Conservation (phyloP, 1,284 basidiomycete species). For the Fomes fomentarius region DNA sequence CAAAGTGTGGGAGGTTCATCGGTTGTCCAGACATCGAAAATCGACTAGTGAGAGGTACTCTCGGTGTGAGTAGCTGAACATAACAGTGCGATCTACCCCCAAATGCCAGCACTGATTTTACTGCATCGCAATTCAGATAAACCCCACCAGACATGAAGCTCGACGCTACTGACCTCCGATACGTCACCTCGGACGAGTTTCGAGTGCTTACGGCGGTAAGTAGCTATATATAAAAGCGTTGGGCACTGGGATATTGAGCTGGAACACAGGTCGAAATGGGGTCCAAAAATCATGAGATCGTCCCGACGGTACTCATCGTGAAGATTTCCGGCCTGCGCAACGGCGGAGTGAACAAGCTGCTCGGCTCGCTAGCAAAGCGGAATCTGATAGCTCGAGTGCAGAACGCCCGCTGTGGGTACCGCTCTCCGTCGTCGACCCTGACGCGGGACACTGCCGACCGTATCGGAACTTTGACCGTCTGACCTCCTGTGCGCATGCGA, state of each 20-base stretch:
- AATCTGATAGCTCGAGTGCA: slow-evolving; percentile 90
- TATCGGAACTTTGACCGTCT: background rate
- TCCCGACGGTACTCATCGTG: slow-evolving; percentile 87
- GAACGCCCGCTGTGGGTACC: slow-evolving; percentile 82
- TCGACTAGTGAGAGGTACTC: too few species aligned
- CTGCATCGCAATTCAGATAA: background rate
- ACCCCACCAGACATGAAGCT: slow-evolving; percentile 72
- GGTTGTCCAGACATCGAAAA: too few species aligned
- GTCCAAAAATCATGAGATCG: slow-evolving; percentile 97
- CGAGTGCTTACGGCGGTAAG: slow-evolving; percentile 90
- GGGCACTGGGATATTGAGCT: too few species aligned
- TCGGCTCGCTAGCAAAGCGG: slow-evolving; percentile 90
- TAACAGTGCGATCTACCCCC: too few species aligned
- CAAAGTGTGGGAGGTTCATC: too few species aligned
- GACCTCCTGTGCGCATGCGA: background rate
- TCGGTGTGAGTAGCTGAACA: too few species aligned
- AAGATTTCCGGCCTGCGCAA: slow-evolving; percentile 91
- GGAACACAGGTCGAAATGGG: slow-evolving; percentile 97
- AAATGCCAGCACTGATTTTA: background rate
- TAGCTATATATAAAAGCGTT: too few species aligned
- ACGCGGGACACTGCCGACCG: background rate
- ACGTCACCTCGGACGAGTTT: slow-evolving; percentile 92
- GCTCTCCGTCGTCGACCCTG: slow-evolving; percentile 1
- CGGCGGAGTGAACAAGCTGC: slow-evolving; percentile 92
- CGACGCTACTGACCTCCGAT: slow-evolving; percentile 93